Conservation (phyloP, 331 rosid species). For the Prunus yedoensis region DNA sequence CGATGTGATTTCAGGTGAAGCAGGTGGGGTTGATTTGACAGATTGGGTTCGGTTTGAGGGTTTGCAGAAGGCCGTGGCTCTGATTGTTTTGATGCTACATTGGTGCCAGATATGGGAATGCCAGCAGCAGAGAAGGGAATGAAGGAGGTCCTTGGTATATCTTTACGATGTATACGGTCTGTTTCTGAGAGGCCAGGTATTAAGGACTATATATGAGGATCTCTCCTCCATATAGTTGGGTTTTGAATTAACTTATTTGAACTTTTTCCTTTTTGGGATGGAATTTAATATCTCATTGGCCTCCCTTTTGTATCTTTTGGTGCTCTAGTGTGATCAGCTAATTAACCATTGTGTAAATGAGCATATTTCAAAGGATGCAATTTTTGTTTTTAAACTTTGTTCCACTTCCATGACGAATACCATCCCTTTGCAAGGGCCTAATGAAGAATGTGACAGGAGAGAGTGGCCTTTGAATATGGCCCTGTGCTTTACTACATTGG, state of each 20-base stretch:
- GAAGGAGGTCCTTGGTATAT: constrained; percentile 89
- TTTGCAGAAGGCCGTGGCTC: constrained; percentile 82
- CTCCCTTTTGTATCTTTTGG: constrained; percentile 44
- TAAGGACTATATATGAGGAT: constrained; percentile 92
- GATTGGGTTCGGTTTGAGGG: constrained; percentile 84
- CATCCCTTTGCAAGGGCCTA: background rate
- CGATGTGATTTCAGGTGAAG: constrained; percentile 84
- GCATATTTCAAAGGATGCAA: constrained; percentile 35
- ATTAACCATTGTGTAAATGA: constrained; percentile 41
- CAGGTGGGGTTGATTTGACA: constrained; percentile 80
- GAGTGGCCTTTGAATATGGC: too few relatives aligned
- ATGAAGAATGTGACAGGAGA: background rate
- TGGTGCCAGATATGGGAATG: constrained; percentile 63
- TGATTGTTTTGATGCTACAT: constrained; percentile 72
- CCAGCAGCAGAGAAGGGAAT: constrained; percentile 82
- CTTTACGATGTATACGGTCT: constrained; percentile 68
- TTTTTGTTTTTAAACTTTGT: constrained; percentile 4
- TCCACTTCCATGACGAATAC: constrained; percentile 13
- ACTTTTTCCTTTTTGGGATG: constrained; percentile 31
- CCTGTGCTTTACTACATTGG: too few relatives aligned
- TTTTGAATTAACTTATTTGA: constrained; percentile 27
- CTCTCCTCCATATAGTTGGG: constrained; percentile 80
- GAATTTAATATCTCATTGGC: constrained; percentile 73
- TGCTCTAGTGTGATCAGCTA: constrained; percentile 34
- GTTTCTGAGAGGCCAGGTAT: constrained; percentile 92